Base-by-base conservation (phyloP, 495 filamentous ascomycete species). In the Xylaria bambusicola region DNA sequence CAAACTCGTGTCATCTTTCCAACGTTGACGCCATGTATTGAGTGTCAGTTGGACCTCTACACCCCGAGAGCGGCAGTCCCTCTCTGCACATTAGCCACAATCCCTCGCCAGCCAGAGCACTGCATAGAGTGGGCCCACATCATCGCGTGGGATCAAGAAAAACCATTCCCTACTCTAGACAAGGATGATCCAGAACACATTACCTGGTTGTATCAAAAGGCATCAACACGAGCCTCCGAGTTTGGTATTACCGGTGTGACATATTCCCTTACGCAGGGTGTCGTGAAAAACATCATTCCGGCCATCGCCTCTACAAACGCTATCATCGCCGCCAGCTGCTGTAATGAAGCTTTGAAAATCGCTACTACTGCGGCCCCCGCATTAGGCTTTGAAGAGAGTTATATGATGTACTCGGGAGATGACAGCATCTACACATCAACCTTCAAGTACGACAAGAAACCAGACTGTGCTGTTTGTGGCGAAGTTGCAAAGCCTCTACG, bases 41-140 rank as follows among this genome's bases (percentile, higher is more conserved):
- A 99, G 78, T 99, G 95, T 68, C 96, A 98, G 62, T 84, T 99
- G 48, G 93, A 97, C 71, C 96, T 99, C 88, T 93, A 97, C 70
- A 91, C 95, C 8, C 95, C 95, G 29, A 84, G 91, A 48, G 89
- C 92, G 21, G 91, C 93, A 9, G 95, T 99, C 10, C 94, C 95
- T 1, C 87, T 99, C 26, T 99, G 95, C 74, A 99, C 95, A 0
- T 84, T 99, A 60, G 95, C 95, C 27, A 93, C 91, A 36, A 98
- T 99, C 62, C 95, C 95, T 3, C 89, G 95, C 17, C 95, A 99
- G 69, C 95, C 95, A 23, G 90, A 97, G 68, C 95, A 99, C 72
- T 99, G 95, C 71, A 93, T 99, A 73, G 95, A 99, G 73, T 99
- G 95, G 95, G 95, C 95, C 15, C 92, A 97, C 69, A 91, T 98